Conservation (phyloP, 495 filamentous ascomycete species). For the Amniculicola lignicola region DNA sequence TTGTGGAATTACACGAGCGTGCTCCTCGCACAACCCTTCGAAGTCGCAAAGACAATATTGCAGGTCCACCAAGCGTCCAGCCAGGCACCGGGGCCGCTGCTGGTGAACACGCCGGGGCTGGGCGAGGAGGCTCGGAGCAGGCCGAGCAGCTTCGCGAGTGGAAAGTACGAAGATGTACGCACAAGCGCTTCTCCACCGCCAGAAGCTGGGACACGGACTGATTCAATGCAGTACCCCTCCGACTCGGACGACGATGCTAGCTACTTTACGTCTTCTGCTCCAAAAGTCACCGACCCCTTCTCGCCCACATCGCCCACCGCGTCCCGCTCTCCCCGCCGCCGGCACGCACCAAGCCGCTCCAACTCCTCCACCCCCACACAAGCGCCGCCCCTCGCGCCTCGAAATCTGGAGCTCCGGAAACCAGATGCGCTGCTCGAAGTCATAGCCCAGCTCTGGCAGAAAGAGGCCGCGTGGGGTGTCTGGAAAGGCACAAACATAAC, state of each 20-base stretch:
- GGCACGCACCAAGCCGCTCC: slow-evolving; percentile 30
- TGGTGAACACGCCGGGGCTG: too few species aligned
- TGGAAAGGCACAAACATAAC: slow-evolving; percentile 95
- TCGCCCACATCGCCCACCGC: slow-evolving; percentile 50
- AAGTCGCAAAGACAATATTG: slow-evolving; percentile 89
- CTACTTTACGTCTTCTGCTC: slow-evolving; percentile 77
- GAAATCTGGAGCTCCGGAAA: slow-evolving; percentile 65
- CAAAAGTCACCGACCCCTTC: slow-evolving; percentile 43
- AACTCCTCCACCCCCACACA: slow-evolving; percentile 39
- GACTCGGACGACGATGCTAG: slow-evolving; percentile 62
- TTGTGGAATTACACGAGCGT: slow-evolving; percentile 82
- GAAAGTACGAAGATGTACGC: slow-evolving; percentile 52
- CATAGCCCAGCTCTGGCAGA: slow-evolving; percentile 79
- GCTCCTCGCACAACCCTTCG: slow-evolving; percentile 88
- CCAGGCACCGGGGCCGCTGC: slow-evolving; percentile 36
- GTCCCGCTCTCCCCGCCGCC: slow-evolving; percentile 16
- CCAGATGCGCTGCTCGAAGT: slow-evolving; percentile 74
- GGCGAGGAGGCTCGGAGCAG: slow-evolving; percentile 32
- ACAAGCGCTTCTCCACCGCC: neutral
- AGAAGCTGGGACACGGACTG: neutral
- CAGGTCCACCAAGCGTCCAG: slow-evolving; percentile 64
- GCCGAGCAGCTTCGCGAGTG: slow-evolving; percentile 42
- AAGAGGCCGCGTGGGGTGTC: slow-evolving; percentile 82
- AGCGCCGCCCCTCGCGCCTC: slow-evolving; percentile 44
- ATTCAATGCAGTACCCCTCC: slow-evolving; percentile 44